Base-by-base conservation (phyloP, 805 yeast species). In the Zygoascus flipseniorum region DNA sequence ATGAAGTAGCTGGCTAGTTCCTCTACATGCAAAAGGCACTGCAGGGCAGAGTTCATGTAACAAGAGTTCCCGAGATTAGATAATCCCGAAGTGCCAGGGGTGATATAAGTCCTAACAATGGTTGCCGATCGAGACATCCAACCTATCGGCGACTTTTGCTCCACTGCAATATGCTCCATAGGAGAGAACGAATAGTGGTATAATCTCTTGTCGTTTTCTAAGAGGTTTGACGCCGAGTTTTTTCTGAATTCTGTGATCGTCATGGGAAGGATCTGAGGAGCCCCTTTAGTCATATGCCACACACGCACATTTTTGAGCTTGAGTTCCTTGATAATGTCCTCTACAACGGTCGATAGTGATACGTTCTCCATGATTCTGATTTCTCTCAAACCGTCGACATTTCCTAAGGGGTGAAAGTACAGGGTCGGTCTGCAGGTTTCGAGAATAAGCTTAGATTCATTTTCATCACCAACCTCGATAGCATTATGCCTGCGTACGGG, bases 31-130 rank as follows among this genome's bases (percentile, higher is more conserved):
- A 61, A 77, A 43, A 92, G 70, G 63, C 97, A 92, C 64, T 93
- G 98, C 46, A 92, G 70, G 0, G 97, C 97, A 9, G 95, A 86
- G 67, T 89, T 89, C 97, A 90, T 89, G 67, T 89, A 90, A 67
- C 97, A 90, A 0, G 95, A 83, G 65, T 90, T 90, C 2, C 97
- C 97, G 56, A 89, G 71, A 63, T 88, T 90, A 51, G 76, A 71
- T 63, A 84, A 59, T 56, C 97, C 84, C 54, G 75, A 67, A 47
- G 73, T 64, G 58, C 97, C 90, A 20, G 43, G 37, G 31, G 50
- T 46, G 31, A 54, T 31, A 20, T 45, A 48, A 39, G 50, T 41
- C 9, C 47, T 31, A 14, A 23, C 6, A 32, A 47, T 18, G 2
- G 49, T 14, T 8, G 49, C 26, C 14, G 39, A n/a, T 14, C 35